Evolutionary conservation across 2,329 filamentous ascomycete species (phyloP).

Genomic region (Lachnellula suecica): DNA sequence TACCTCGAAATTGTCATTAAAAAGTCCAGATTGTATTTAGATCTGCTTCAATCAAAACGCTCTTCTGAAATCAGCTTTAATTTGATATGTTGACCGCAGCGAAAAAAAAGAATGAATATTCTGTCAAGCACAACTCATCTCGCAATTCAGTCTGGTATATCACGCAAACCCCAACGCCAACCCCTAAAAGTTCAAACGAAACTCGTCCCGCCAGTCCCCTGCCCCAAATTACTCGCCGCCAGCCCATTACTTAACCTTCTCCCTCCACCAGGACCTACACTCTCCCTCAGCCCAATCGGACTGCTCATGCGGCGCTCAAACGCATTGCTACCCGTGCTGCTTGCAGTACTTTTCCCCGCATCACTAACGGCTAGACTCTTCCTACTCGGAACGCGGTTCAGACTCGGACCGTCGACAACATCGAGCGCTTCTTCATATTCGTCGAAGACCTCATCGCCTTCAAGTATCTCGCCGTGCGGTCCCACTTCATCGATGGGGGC

Average conservation of each 20-base stretch:
- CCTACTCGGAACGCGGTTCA: background rate
- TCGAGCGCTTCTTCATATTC: constrained; percentile 26
- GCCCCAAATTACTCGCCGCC: constrained; percentile 30
- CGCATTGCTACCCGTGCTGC: background rate
- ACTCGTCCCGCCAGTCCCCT: constrained; percentile 32
- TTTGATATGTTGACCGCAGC: no score
- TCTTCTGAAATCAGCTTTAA: no score
- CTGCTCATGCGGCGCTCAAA: constrained; percentile 27
- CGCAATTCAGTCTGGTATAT: no score
- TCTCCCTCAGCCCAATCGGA: constrained; percentile 29
- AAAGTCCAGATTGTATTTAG: no score
- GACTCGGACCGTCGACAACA: constrained; percentile 15
- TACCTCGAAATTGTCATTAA: no score
- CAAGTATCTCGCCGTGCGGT: constrained; percentile 16
- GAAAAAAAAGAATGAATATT: no score
- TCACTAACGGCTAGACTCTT: constrained; percentile 4
- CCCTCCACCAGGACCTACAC: constrained; percentile 31
- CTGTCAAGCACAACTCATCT: no score
- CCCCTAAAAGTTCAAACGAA: constrained; percentile 26
- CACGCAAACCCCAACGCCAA: no score
- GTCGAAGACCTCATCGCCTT: constrained; percentile 20
- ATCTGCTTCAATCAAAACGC: no score
- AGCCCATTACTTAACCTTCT: constrained; percentile 33
- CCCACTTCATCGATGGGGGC: constrained; percentile 15
- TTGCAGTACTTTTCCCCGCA: no score